Evolutionary conservation across 163 green algal genomes (phyloP).

Genomic region (Volvox carteri): DNA sequence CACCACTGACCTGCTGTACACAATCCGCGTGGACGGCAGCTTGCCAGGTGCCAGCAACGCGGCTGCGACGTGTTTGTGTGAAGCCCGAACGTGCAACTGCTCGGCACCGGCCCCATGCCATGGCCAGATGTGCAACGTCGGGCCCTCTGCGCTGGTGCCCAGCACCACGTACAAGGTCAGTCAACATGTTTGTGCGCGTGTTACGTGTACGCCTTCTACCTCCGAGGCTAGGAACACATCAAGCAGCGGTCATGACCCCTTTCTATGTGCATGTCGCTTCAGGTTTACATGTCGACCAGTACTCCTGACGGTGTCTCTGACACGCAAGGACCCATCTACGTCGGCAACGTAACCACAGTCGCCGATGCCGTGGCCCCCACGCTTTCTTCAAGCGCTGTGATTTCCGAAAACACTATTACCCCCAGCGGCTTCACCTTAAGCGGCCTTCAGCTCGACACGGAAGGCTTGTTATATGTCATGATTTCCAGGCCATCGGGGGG

Average conservation of each 20-base stretch:
- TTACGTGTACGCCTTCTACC: too few species aligned
- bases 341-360: slow-evolving; percentile 43
- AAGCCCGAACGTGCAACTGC: background rate
- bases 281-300: slow-evolving; percentile 42
- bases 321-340: background rate
- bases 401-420: background rate
- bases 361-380: background rate
- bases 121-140: slow-evolving; percentile 53
- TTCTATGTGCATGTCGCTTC: background rate
- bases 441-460: slow-evolving; percentile 57
- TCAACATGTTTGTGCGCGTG: too few species aligned
- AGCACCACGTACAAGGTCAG: slow-evolving; percentile 65
- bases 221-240: too few species aligned
- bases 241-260: too few species aligned
- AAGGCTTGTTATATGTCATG: slow-evolving; percentile 52
- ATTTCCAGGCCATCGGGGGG: slow-evolving; percentile 31
- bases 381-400: background rate
- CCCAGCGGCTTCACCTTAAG: slow-evolving; percentile 50
- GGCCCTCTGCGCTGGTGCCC: slow-evolving; percentile 28
- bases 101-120: slow-evolving; percentile 52
- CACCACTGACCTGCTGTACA: background rate
- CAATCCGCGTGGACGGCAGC: background rate
- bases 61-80: background rate
- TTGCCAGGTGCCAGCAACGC: background rate
- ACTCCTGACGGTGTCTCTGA: background rate